phyloP scores from a whole-genome alignment of 805 yeast genomes.

The Metschnikowia amazonensis region DNA sequence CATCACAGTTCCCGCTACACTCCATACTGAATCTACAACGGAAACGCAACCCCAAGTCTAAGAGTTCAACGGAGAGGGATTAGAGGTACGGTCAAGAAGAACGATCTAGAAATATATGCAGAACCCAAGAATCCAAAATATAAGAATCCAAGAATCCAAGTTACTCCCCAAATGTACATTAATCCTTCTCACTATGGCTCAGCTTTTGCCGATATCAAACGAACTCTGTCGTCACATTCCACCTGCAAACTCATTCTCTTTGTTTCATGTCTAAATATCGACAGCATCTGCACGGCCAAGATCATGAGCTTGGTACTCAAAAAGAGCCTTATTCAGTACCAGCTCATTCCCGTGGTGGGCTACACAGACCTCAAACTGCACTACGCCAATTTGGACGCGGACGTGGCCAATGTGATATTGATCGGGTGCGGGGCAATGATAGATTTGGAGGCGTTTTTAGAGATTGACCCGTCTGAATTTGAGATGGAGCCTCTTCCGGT shows the following conservation, averaged over 20 bases:
- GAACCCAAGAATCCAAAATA: too few relatives aligned
- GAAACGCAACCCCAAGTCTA: not conserved
- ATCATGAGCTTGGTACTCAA: constrained; percentile 68
- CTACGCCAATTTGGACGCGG: constrained; percentile 62
- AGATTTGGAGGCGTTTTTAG: constrained; percentile 73
- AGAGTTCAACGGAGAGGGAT: too few relatives aligned
- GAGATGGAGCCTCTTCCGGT: constrained; percentile 29
- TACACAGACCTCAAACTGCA: constrained; percentile 70
- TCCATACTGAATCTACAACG: too few relatives aligned
- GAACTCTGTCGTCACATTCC: constrained; percentile 82
- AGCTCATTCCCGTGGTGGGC: constrained; percentile 90
- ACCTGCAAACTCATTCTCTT: constrained; percentile 84
- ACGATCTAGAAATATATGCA: too few relatives aligned
- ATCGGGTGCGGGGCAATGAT: constrained; percentile 94
- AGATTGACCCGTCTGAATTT: constrained; percentile 54
- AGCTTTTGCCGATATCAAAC: constrained; percentile 64
- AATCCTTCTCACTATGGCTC: constrained; percentile 62
- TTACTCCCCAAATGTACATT: constrained; percentile 57
- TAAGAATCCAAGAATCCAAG: too few relatives aligned
- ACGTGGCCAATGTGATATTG: constrained; percentile 69
- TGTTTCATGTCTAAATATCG: constrained; percentile 87
- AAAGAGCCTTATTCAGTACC: constrained; percentile 80
- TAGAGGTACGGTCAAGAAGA: not conserved
- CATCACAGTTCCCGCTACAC: constrained; percentile 4
- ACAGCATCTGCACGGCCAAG: constrained; percentile 85